Evolutionary conservation across 139 green algal species (phyloP).

Genomic region (Mesotaenium endlicherianum): DNA sequence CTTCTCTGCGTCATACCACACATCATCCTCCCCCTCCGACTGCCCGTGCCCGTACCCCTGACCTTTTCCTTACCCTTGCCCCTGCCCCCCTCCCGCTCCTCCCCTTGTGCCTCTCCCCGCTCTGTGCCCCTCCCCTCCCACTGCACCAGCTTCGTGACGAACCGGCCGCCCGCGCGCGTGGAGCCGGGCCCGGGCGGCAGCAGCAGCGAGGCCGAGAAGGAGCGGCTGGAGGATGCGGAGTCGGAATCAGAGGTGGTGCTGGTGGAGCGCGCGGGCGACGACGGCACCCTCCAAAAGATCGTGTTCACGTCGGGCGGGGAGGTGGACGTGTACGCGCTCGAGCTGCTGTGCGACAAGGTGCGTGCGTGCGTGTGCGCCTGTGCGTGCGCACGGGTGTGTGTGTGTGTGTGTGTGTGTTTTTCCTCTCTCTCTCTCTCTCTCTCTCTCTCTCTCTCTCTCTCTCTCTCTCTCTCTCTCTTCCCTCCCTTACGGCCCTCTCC

Average conservation of each 20-base stretch:
- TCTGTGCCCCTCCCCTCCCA: no score
- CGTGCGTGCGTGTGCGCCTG: background rate
- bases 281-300: constrained; percentile 68
- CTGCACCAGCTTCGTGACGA: no score
- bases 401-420: background rate
- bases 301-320: constrained; percentile 72
- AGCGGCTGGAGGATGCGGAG: background rate
- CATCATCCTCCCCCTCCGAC: no score
- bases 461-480: background rate
- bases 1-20: no score
- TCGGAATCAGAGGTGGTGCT: constrained; percentile 41
- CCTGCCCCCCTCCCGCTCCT: no score
- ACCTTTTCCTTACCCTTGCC: no score
- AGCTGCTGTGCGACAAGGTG: constrained; percentile 83
- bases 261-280: constrained; percentile 34
- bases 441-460: background rate
- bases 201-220: constrained; percentile 9
- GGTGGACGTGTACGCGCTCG: constrained; percentile 75
- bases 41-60: no score
- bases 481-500: no score
- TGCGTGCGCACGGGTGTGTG: background rate
- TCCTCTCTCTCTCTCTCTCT: background rate
- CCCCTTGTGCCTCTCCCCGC: no score
- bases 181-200: no score
- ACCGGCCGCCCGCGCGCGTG: no score